Base-by-base conservation (phyloP, 177 flowering plant genomes). In the Vitis hybrid region DNA sequence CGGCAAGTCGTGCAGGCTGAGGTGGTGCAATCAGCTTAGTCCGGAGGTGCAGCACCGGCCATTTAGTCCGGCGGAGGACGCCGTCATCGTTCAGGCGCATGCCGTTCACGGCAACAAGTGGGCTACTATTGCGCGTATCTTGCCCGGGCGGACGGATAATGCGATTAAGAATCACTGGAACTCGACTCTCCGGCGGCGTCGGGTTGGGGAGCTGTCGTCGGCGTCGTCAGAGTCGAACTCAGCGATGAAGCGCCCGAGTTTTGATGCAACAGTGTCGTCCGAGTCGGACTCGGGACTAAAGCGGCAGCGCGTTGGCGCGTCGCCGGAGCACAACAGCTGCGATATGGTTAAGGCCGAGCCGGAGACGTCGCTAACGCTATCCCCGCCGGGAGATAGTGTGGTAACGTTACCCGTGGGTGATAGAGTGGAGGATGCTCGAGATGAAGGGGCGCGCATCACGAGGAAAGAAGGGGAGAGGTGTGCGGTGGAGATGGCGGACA, bases 1-100 rank as follows among this genome's bases (percentile, higher is more conserved):
- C 3, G 92, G 91, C 7, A 93, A 93, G 75, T 93, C 98, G 0
- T 91, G 97, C 70, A 71, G 96, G 12, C 72, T 92, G 5, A 72
- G 97, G 62, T 92, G 97, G 96, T 88, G 90, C 69, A 92, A 93
- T 29, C 98, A 91, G 81, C 89, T 93, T 0, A 85, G 89, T 57
- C 97, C 97, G 0, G 51, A 50, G 0, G 96, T 92, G 3, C 88
- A 88, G 68, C 98, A 88, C 80, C 88, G 88, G 11, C 90, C 90
- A 0, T 92, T 90, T 50, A 75, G 87, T 0, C 82, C 82, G 0
- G 75, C 73, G 1, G 98, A 93, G 81, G 98, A 93, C 66, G 84
- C 67, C 6, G 48, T 79, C 26, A 89, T 93, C 48, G 6, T 85
- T 51, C 72, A 69, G 48, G 93, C 90, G 1, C 98, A 90, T 53